phyloP scores from a whole-genome alignment of 768 basidiomycete species.

The Naganishia vishniacii region DNA sequence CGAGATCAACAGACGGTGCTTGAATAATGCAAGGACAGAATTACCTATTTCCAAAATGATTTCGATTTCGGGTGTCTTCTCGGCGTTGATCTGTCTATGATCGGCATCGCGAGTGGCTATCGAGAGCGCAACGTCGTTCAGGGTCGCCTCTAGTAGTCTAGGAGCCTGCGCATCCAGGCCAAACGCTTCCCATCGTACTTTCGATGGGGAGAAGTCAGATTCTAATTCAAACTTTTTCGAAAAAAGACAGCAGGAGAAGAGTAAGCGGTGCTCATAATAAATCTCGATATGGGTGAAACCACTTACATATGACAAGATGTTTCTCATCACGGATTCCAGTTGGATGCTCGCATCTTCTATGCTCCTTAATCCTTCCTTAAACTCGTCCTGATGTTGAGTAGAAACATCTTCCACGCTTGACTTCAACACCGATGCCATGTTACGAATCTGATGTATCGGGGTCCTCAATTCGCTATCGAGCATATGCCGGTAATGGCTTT shows the following conservation, averaged over 20 bases:
- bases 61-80: slow-evolving; percentile 32
- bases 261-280: no score
- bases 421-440: slow-evolving; percentile 39
- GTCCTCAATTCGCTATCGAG: slow-evolving; percentile 40
- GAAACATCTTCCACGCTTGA: slow-evolving; percentile 38
- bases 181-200: slow-evolving; percentile 14
- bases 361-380: slow-evolving; percentile 36
- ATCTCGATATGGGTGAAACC: no score
- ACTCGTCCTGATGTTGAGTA: slow-evolving; percentile 7
- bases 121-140: slow-evolving; percentile 39
- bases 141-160: slow-evolving; percentile 35
- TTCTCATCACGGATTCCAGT: slow-evolving; percentile 44
- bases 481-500: slow-evolving; percentile 4
- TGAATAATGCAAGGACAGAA: background rate
- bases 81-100: slow-evolving; percentile 30
- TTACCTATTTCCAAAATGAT: slow-evolving; percentile 40
- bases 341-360: slow-evolving; percentile 42
- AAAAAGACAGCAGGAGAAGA: no score
- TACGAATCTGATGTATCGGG: slow-evolving; percentile 44
- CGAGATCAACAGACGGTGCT: background rate
- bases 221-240: slow-evolving; percentile 11
- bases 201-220: slow-evolving; percentile 1
- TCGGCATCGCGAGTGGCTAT: slow-evolving; percentile 34
- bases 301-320: slow-evolving; percentile 46
- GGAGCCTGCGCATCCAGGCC: slow-evolving; percentile 23